Evolutionary conservation across 129 eudicot genomes (phyloP), one percentile per base, ranked within the genome.

Genomic region (Mikania micrantha): DNA sequence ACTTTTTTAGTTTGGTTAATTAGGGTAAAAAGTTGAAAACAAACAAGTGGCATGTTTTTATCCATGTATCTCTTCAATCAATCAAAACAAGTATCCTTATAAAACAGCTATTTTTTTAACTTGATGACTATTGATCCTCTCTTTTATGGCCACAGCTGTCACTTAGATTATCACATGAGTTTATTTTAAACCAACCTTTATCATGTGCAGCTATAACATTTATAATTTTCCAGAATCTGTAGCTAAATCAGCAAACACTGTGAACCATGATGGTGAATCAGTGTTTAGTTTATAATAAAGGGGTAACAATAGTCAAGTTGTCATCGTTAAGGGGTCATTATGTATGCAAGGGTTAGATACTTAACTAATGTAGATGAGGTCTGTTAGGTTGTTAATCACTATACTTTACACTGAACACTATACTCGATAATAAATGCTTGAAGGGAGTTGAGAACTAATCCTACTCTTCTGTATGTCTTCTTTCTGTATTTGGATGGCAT

Each of bases 11-110:
- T 70, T 54, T 56, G 42, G 42, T 17, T 28, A 22, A 27, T 27
- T 44, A 70, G 57, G 16, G 75, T 42, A 16, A 31, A 21, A 60
- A 56, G 74, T 69, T 69, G 74, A 62, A 72, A 62, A 25, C 50
- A 47, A 61, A 49, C 12, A 62, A 34, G n/a, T 36, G 49, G 20
- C 62, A 48, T 47, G 28, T 60, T 72, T 61, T 72, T 22, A 62
- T 72, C 53, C 54, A 24, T 54, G 61, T 54, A 25, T 54, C 62
- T 25, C 27, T 28, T 28, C 62, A 36, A 56, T 56, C 62, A 56
- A 56, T 56, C 5, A 56, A 56, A 56, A 27, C 9, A 12, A 27
- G 38, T 56, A 20, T 27, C 62, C 36, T 56, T 13, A 11, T 27
- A 12, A 54, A 27, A 56, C 36, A 27, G 20, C 20, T 27, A 7